Conservation (phyloP, 2,329 filamentous ascomycete species). For the Trematosphaeria pertusa region DNA sequence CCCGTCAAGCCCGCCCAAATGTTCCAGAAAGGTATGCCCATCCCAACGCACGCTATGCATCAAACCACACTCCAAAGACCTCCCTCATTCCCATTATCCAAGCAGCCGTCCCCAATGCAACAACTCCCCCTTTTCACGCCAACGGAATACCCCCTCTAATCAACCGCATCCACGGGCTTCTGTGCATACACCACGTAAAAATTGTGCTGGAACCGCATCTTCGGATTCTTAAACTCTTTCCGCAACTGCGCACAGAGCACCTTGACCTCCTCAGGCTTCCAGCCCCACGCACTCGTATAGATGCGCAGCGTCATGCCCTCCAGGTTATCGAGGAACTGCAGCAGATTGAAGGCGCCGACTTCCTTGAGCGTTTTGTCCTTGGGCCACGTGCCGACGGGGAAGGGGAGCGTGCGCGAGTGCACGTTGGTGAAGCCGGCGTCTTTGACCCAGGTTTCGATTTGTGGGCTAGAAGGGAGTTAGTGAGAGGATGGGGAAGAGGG, state of each 20-base stretch:
- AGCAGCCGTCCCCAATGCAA: too few species aligned
- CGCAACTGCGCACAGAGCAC: slow-evolving; percentile 31
- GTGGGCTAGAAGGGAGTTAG: slow-evolving; percentile 16
- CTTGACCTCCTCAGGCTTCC: slow-evolving; percentile 29
- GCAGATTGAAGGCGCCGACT: slow-evolving; percentile 33
- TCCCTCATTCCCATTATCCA: too few species aligned
- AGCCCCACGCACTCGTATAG: slow-evolving; percentile 22
- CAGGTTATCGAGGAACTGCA: slow-evolving; percentile 32
- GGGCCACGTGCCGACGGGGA: slow-evolving; percentile 34
- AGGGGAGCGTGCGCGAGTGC: slow-evolving; percentile 20
- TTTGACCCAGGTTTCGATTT: slow-evolving; percentile 31
- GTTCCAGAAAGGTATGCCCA: too few species aligned
- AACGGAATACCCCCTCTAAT: slow-evolving; percentile 9
- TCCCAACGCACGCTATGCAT: too few species aligned
- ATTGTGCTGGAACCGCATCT: slow-evolving; percentile 32
- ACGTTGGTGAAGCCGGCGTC: slow-evolving; percentile 34
- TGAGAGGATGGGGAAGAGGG: background rate
- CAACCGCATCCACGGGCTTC: slow-evolving; percentile 24
- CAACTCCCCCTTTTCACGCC: too few species aligned
- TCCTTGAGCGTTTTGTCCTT: slow-evolving; percentile 37
- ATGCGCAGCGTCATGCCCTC: slow-evolving; percentile 30
- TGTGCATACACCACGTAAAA: slow-evolving; percentile 31
- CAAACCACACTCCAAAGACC: too few species aligned
- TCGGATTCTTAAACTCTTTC: slow-evolving; percentile 30
- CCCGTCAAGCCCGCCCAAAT: too few species aligned